Evolutionary conservation across 768 basidiomycete genomes (phyloP).

Genomic region (Leucocoprinus leucothites): DNA sequence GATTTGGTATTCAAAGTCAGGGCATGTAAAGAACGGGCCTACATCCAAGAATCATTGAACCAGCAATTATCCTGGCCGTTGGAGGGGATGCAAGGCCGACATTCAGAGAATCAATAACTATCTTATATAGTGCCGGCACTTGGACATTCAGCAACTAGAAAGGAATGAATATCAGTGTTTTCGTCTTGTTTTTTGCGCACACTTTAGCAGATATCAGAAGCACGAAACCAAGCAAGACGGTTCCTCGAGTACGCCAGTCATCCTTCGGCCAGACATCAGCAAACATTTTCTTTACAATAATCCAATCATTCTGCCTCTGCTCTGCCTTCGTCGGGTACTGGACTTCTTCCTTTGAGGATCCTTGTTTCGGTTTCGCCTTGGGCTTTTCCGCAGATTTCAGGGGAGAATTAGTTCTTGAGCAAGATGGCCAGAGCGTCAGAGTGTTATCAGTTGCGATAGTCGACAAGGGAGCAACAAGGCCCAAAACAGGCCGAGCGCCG

Average conservation of each 20-base stretch:
- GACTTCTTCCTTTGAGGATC: neutral
- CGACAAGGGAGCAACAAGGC: too few species aligned
- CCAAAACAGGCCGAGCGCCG: too few species aligned
- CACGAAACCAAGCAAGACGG: too few species aligned
- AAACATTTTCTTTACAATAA: slow-evolving; percentile 77
- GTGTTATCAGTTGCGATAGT: too few species aligned
- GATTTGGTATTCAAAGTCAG: slow-evolving; percentile 6
- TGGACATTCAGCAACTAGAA: slow-evolving; percentile 94
- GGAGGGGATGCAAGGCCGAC: slow-evolving; percentile 68
- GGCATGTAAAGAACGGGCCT: slow-evolving; percentile 30
- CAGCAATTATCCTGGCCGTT: slow-evolving; percentile 89
- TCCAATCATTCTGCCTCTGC: slow-evolving; percentile 80
- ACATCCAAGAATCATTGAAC: slow-evolving; percentile 90
- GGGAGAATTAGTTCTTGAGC: neutral
- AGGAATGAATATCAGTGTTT: slow-evolving; percentile 83
- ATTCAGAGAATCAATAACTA: slow-evolving; percentile 86
- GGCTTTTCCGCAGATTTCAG: neutral
- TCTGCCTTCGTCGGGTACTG: slow-evolving; percentile 32
- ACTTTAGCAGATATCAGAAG: slow-evolving; percentile 88
- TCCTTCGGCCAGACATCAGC: too few species aligned
- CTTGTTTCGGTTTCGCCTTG: too few species aligned
- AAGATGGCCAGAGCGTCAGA: too few species aligned
- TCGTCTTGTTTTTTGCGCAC: slow-evolving; percentile 76
- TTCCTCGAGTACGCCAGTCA: too few species aligned
- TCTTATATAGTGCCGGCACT: slow-evolving; percentile 95